phyloP scores from a whole-genome alignment of 805 yeast species.

The Starmerella tilneyi region DNA sequence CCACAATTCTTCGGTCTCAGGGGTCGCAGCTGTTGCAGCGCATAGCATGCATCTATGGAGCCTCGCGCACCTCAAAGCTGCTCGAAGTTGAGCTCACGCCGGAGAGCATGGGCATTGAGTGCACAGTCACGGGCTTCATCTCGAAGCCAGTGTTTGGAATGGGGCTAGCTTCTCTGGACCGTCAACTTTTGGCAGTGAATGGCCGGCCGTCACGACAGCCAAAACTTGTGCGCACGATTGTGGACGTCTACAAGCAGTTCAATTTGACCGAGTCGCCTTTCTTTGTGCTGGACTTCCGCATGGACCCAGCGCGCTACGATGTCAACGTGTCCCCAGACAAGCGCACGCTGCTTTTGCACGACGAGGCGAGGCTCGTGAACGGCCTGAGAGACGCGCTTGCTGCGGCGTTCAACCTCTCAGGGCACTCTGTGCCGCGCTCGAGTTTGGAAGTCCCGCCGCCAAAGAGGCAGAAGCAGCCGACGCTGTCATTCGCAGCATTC shows the following conservation, averaged over 20 bases:
- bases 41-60: constrained; percentile 60
- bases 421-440: constrained; percentile 33
- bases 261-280: constrained; percentile 68
- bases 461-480: constrained; percentile 12
- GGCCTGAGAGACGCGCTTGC: constrained; percentile 43
- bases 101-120: neutral
- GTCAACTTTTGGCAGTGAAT: constrained; percentile 69
- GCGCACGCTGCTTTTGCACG: constrained; percentile 54
- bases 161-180: constrained; percentile 60
- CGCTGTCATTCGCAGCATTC: constrained; percentile 14
- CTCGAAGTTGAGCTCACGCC: constrained; percentile 37
- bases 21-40: constrained; percentile 42
- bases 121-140: constrained; percentile 42
- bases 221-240: constrained; percentile 46
- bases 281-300: constrained; percentile 47
- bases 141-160: constrained; percentile 73
- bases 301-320: constrained; percentile 47
- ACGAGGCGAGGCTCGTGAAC: constrained; percentile 53
- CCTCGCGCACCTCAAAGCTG: constrained; percentile 51
- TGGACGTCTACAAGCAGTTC: constrained; percentile 61
- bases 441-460: constrained; percentile 9
- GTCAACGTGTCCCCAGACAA: constrained; percentile 91
- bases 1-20: constrained; percentile 33
- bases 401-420: constrained; percentile 37
- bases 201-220: constrained; percentile 60